phyloP scores from a whole-genome alignment of 139 green algal species.

The Chlorella vulgaris region DNA sequence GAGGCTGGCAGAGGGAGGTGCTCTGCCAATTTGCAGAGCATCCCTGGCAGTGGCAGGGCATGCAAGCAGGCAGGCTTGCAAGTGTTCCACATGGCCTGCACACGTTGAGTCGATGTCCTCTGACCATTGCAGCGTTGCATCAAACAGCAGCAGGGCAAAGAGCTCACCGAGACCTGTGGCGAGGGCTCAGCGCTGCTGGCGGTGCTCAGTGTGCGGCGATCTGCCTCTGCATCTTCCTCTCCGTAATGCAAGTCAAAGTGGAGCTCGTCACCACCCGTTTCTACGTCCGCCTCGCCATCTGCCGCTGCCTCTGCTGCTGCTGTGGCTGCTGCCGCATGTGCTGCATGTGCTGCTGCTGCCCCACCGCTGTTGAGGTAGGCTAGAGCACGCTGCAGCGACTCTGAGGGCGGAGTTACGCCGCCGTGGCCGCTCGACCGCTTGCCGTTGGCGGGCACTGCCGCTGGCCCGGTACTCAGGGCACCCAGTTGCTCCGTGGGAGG shows the following conservation, averaged over 20 bases:
- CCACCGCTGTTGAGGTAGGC: background rate
- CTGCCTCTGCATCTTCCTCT: background rate
- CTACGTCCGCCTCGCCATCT: background rate
- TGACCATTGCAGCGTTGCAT: background rate
- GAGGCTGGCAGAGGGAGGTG: no score
- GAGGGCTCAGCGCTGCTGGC: constrained; percentile 23
- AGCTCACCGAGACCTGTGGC: constrained; percentile 20
- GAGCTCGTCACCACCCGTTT: constrained; percentile 19
- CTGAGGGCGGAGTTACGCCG: background rate
- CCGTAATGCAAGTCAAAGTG: constrained; percentile 37
- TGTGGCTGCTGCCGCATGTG: background rate
- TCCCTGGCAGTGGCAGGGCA: no score
- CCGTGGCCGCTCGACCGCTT: background rate
- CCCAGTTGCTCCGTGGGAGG: constrained; percentile 3
- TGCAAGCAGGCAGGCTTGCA: background rate
- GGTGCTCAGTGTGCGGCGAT: background rate
- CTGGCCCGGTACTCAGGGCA: background rate
- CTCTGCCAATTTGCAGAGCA: no score
- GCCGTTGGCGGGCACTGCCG: background rate
- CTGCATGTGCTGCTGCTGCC: background rate
- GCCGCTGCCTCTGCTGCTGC: background rate
- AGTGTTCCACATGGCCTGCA: no score
- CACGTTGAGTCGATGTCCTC: background rate
- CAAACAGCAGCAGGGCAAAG: background rate
- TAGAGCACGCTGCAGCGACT: background rate